Base-by-base conservation (phyloP, 352 stramenopile genomes). In the Globisporangium spinosum region DNA sequence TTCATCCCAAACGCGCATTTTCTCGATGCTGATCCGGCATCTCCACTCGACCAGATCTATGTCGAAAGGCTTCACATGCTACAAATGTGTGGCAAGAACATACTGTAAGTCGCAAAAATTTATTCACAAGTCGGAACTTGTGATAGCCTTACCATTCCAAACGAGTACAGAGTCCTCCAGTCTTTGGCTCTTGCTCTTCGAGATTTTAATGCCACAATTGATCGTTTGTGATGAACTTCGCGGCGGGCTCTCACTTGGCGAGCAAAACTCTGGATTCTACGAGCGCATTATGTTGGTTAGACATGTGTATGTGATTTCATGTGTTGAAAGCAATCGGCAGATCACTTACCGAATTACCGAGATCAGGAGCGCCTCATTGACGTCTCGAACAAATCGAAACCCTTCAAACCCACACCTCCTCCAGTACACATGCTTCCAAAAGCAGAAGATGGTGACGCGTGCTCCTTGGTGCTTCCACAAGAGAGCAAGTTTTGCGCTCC, bases 381-480 rank as follows among this genome's bases (percentile, higher is more conserved):
- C 58, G n/a, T 27, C 35, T 0, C 59, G 27, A 4, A 55, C 35
- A 20, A 77, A 77, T 20, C 17, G 13, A 64, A 80, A 78, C 0
- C 34, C 13, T 6, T 15, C 58, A 58, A 77, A 82, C 2, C 65
- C 60, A 13, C 72, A 84, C 8, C 77, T 68, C 0, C 12, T 58
- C 25, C 58, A 61, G 56, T 84, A 78, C 9, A 80, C 68, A 43
- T 66, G 68, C 23, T 65, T 74, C 77, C 77, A 82, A 59, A 82
- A 84, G 69, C 77, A 83, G 32, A 63, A 81, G 3, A 58, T 13
- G 13, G 77, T 67, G 34, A 83, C 72, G 15, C 65, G 65, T 5
- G 43, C 20, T 13, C 49, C 64, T 68, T 81, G 74, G 54, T 81
- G 32, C 12, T 64, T 72, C 2, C n/a, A 20, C 22, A 72, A 49